Evolutionary conservation across 495 filamentous ascomycete genomes (phyloP).

Genomic region (Hyaloscypha variabilis): DNA sequence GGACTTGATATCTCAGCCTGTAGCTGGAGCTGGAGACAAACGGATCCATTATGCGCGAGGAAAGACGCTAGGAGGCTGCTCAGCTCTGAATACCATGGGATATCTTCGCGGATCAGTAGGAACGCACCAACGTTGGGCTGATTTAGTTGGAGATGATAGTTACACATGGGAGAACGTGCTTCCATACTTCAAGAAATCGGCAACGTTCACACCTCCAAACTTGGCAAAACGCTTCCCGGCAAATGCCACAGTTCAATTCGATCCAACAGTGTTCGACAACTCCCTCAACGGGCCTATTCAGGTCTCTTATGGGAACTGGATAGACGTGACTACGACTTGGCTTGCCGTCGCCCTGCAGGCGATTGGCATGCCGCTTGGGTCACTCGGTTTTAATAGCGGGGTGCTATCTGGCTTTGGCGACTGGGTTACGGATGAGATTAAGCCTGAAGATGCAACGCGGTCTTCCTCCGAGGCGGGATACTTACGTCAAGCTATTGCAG

Average conservation of each 20-base stretch:
- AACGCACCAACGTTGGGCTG: constrained; percentile 58
- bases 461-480: constrained; percentile 42
- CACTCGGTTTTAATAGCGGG: constrained; percentile 44
- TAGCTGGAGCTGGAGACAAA: constrained; percentile 45
- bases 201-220: constrained; percentile 55
- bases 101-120: constrained; percentile 42
- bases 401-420: constrained; percentile 41
- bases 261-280: constrained; percentile 37
- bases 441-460: constrained; percentile 36
- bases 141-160: constrained; percentile 54
- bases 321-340: constrained; percentile 36
- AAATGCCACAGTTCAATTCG: constrained; percentile 44
- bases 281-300: constrained; percentile 48
- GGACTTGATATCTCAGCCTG: constrained; percentile 56
- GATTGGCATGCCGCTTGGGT: constrained; percentile 35
- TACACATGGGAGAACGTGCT: constrained; percentile 56
- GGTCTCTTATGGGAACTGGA: constrained; percentile 54
- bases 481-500: constrained; percentile 25
- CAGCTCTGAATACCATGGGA: constrained; percentile 35
- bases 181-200: constrained; percentile 56
- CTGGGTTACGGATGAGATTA: constrained; percentile 38
- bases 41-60: constrained; percentile 34
- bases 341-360: constrained; percentile 36
- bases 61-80: constrained; percentile 32
- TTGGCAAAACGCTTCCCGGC: constrained; percentile 33